A percentile compares a stretch with the other conserved stretches of the same genome.
These are phyloP conservation scores for Marsdenia floribunda DNA, from an alignment of 257 asterid genomes.

Conservation along the genomic window DNA sequence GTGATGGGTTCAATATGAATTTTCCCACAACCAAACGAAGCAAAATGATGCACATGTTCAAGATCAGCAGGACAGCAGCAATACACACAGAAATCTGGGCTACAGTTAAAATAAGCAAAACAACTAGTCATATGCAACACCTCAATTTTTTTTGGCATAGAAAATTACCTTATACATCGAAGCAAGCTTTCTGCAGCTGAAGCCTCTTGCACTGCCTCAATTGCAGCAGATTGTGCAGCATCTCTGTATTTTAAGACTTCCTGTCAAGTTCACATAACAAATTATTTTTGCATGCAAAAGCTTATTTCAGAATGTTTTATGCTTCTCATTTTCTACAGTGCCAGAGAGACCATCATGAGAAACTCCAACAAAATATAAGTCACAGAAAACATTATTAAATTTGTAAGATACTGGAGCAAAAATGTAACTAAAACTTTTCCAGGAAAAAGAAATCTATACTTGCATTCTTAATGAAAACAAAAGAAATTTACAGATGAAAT, in stretches of 20 bases:
- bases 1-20: not conserved
- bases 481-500: not conserved
- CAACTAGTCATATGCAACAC: not conserved
- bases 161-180: conserved; percentile 76
- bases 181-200: conserved; percentile 80
- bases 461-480: not conserved
- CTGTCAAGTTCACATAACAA: conserved; percentile 38
- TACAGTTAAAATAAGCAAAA: not conserved
- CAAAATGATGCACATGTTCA: not conserved
- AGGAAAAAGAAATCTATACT: not conserved
- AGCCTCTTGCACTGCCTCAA: conserved; percentile 95
- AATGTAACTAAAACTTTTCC: not conserved
- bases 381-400: not conserved
- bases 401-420: not conserved
- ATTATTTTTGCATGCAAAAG: conserved; percentile 3
- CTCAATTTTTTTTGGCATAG: not conserved
- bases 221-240: conserved; percentile 87
- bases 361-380: not conserved
- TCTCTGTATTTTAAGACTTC: conserved; percentile 83
- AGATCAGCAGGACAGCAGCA: not conserved
- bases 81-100: not conserved
- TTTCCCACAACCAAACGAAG: not conserved
- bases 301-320: not conserved
- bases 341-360: not conserved
- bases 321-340: not conserved